phyloP scores from a whole-genome alignment of 2,329 filamentous ascomycete genomes.

The Xylariaceae sp. region DNA sequence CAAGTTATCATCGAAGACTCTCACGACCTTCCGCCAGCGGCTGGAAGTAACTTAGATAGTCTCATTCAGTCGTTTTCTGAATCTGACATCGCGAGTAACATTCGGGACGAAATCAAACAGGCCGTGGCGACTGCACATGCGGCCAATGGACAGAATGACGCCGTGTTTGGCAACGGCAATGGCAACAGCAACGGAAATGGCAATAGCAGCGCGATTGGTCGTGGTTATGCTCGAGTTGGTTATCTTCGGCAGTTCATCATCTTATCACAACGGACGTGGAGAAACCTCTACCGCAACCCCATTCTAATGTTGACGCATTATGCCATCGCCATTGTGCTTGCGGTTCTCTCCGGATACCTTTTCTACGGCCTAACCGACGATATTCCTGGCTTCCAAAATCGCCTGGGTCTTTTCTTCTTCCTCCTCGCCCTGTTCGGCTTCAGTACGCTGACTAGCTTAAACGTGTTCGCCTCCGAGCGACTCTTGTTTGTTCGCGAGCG shows the following conservation, averaged over 20 bases:
- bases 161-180: slow-evolving; percentile 39
- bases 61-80: slow-evolving; percentile 70
- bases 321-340: slow-evolving; percentile 89
- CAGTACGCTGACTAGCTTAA: slow-evolving; percentile 88
- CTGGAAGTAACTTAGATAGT: slow-evolving; percentile 73
- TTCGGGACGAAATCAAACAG: slow-evolving; percentile 72
- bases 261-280: slow-evolving; percentile 87
- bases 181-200: slow-evolving; percentile 42
- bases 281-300: slow-evolving; percentile 93
- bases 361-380: slow-evolving; percentile 97
- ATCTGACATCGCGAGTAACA: slow-evolving; percentile 70
- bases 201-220: slow-evolving; percentile 58
- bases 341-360: slow-evolving; percentile 88
- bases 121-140: slow-evolving; percentile 59
- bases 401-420: slow-evolving; percentile 96
- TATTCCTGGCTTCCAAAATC: slow-evolving; percentile 95
- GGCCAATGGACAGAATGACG: slow-evolving; percentile 61
- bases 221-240: slow-evolving; percentile 76
- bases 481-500: slow-evolving; percentile 88
- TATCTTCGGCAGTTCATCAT: slow-evolving; percentile 80
- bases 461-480: slow-evolving; percentile 86
- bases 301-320: slow-evolving; percentile 99
- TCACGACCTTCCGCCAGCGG: slow-evolving; percentile 56
- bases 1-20: slow-evolving; percentile 64
- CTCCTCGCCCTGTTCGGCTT: slow-evolving; percentile 93